Conservation (phyloP, 140 eudicot species). For the Cichorium intybus region DNA sequence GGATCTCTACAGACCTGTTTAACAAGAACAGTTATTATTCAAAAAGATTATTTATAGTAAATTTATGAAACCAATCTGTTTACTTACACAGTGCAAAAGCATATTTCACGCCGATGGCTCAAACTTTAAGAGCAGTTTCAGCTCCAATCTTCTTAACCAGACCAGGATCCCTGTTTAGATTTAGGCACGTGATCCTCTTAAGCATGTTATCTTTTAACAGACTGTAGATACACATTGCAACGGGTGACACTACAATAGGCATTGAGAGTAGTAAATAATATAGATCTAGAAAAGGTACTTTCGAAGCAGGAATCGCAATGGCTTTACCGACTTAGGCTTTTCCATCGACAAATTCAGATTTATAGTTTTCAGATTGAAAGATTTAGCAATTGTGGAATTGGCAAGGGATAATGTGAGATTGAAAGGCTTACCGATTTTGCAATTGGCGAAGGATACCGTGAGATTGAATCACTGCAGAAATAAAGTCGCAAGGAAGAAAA, state of each 20-base stretch:
- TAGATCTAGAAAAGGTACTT: background rate
- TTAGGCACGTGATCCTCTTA: slow-evolving; percentile 8
- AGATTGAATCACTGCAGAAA: too few species aligned
- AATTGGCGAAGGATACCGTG: too few species aligned
- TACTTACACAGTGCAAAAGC: slow-evolving; percentile 64
- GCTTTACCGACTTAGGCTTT: too few species aligned
- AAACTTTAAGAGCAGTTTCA: slow-evolving; percentile 70
- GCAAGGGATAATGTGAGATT: too few species aligned
- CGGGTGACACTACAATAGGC: background rate
- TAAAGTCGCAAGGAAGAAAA: too few species aligned
- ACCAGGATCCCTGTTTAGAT: slow-evolving; percentile 48
- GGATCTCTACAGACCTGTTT: slow-evolving; percentile 70
- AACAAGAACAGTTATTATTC: background rate
- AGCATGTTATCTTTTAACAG: slow-evolving; percentile 3
- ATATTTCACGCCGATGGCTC: slow-evolving; percentile 64
- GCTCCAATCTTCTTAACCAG: slow-evolving; percentile 51
- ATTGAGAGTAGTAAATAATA: slow-evolving; percentile 5
- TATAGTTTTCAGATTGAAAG: too few species aligned
- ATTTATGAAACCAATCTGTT: background rate
- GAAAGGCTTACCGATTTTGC: too few species aligned
- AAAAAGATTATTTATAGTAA: too few species aligned
- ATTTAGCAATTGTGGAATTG: too few species aligned
- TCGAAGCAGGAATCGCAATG: too few species aligned
- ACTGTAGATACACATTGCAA: slow-evolving; percentile 13
- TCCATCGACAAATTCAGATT: too few species aligned